Percentiles rank a stretch among this genome's conserved stretches.
phyloP scores from a whole-genome alignment of 176 grass and related monocot genomes.

The Aegilops tauschii region DNA sequence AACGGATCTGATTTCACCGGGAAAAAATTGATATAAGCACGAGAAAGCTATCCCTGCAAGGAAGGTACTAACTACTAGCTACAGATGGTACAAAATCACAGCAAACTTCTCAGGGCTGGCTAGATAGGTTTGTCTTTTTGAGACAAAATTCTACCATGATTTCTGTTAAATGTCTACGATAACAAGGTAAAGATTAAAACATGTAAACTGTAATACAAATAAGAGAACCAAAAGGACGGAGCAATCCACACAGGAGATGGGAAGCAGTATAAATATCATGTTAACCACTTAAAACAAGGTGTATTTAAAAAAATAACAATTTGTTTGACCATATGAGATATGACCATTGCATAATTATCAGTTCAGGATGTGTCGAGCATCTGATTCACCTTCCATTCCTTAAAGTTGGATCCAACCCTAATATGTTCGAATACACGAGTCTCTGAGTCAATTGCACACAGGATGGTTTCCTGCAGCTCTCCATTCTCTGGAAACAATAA shows the following conservation, averaged over 20 bases:
- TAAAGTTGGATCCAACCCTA: constrained; percentile 74
- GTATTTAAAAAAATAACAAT: not conserved
- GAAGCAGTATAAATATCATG: constrained; percentile 7
- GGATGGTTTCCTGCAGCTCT: constrained; percentile 80
- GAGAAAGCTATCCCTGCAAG: not conserved
- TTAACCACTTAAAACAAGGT: not conserved
- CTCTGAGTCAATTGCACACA: constrained; percentile 71
- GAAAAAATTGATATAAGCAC: not conserved
- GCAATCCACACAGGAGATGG: not conserved
- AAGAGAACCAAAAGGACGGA: not conserved
- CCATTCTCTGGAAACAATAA: constrained; percentile 69
- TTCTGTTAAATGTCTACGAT: not conserved
- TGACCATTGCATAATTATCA: not conserved
- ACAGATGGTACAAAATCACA: not conserved
- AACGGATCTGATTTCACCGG: not conserved
- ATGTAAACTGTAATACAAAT: constrained; percentile 3
- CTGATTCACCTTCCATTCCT: constrained; percentile 88
- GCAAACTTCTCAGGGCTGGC: not conserved
- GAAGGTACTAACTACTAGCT: not conserved
- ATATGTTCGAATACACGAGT: constrained; percentile 82
- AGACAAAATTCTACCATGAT: not conserved
- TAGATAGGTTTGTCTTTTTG: not conserved
- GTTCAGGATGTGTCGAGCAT: constrained; percentile 16
- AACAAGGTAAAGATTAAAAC: not conserved
- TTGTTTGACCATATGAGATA: constrained; percentile 12